phyloP scores from a whole-genome alignment of 2,329 filamentous ascomycete species.

The Diaporthe aspalathi region DNA sequence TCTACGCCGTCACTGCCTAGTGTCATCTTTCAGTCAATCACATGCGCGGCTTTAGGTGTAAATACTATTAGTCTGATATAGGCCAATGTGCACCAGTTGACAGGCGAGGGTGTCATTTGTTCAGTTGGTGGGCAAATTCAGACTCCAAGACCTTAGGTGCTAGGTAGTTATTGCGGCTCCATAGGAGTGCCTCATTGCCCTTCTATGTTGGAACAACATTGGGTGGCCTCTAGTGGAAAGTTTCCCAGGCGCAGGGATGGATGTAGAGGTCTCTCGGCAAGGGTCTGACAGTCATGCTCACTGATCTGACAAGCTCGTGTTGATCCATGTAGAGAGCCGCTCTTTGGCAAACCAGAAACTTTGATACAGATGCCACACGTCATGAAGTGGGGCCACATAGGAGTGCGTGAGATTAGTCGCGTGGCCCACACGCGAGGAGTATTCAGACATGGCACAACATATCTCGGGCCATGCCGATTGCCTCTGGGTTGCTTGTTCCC shows the following conservation, averaged over 20 bases:
- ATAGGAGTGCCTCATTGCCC: background rate
- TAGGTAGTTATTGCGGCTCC: too few relatives aligned
- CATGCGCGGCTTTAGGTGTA: background rate
- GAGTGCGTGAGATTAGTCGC: background rate
- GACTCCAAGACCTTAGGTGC: background rate
- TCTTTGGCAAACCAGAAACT: background rate
- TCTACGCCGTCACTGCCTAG: background rate
- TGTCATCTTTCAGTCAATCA: background rate
- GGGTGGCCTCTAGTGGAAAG: background rate
- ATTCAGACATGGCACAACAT: background rate
- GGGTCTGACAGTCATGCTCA: background rate
- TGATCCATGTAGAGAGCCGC: background rate
- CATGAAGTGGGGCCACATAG: background rate
- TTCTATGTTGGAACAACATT: background rate
- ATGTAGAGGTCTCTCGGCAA: background rate
- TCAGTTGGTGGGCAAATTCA: background rate
- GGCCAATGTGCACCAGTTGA: background rate
- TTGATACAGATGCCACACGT: too few relatives aligned
- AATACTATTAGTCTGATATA: background rate
- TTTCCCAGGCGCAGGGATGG: background rate
- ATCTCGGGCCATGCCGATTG: conserved; percentile 3
- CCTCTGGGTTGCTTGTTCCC: too few relatives aligned
- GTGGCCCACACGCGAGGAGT: background rate
- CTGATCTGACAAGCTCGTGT: background rate
- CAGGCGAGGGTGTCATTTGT: background rate